phyloP scores from a whole-genome alignment of 1,284 basidiomycete genomes.

The Ganoderma leucocontextum region DNA sequence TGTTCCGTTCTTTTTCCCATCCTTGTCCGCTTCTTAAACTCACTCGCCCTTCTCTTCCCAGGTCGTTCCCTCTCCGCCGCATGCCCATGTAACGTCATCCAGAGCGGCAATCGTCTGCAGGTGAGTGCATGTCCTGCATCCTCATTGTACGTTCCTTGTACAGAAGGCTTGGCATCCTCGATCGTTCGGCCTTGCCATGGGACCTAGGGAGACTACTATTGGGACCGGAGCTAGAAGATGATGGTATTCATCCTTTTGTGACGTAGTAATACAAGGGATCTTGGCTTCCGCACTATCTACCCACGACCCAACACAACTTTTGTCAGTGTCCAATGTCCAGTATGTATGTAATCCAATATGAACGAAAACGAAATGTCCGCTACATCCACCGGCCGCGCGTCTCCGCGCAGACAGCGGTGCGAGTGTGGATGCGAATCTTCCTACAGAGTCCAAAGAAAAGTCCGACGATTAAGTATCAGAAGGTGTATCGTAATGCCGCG shows the following conservation, averaged over 20 bases:
- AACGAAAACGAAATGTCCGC: slow-evolving; percentile 5
- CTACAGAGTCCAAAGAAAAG: slow-evolving; percentile 13
- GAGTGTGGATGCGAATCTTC: neutral
- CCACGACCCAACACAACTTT: neutral
- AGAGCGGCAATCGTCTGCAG: slow-evolving; percentile 7
- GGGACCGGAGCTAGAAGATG: slow-evolving; percentile 8
- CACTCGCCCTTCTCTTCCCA: slow-evolving; percentile 16
- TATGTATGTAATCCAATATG: neutral
- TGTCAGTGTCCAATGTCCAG: slow-evolving; percentile 7
- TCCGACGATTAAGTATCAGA: slow-evolving; percentile 20
- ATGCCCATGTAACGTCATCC: neutral
- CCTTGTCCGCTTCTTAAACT: slow-evolving; percentile 2
- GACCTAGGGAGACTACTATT: neutral
- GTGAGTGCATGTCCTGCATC: slow-evolving; percentile 1
- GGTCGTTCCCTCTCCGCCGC: neutral
- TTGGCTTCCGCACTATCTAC: slow-evolving; percentile 14
- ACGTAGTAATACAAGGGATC: slow-evolving; percentile 15
- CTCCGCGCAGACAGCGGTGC: neutral
- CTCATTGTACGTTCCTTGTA: neutral
- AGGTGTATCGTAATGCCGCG: slow-evolving; percentile 19
- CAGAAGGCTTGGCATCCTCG: neutral
- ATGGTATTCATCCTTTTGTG: slow-evolving; percentile 6
- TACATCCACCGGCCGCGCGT: neutral
- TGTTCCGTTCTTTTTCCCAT: neutral
- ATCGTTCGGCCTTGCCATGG: neutral